phyloP scores from a whole-genome alignment of 176 grass and related monocot genomes.

The Pontederia crassipes region DNA sequence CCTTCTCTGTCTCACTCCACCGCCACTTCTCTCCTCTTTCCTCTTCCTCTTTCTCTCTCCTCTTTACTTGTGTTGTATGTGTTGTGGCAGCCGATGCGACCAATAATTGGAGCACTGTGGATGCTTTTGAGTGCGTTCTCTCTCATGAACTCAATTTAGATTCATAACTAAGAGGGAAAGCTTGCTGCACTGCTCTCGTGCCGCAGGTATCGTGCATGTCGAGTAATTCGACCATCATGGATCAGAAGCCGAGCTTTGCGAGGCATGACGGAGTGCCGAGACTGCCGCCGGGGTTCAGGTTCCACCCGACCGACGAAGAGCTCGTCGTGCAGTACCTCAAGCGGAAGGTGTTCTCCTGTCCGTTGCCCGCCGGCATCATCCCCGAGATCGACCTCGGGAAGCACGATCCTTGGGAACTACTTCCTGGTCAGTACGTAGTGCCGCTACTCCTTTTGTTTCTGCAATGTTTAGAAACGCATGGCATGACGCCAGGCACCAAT shows the following conservation, averaged over 20 bases:
- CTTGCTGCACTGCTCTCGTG: too few species aligned
- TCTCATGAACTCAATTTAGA: too few species aligned
- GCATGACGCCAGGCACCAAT: background rate
- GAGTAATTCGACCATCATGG: background rate
- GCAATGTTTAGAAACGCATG: too few species aligned
- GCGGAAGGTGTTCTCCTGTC: conserved; percentile 32
- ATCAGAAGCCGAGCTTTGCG: background rate
- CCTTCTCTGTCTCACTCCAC: background rate
- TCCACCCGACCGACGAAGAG: conserved; percentile 62
- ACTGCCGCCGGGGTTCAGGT: conserved; percentile 60
- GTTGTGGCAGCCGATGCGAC: too few species aligned
- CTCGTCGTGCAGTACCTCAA: conserved; percentile 62
- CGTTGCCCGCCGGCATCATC: conserved; percentile 47
- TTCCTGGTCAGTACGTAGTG: conserved; percentile 19
- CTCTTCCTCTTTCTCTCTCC: background rate
- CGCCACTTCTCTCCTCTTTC: background rate
- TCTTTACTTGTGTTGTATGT: background rate
- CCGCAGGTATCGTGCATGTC: too few species aligned
- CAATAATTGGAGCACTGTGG: too few species aligned
- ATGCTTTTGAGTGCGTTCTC: too few species aligned
- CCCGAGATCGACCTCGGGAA: conserved; percentile 53
- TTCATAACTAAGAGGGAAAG: too few species aligned
- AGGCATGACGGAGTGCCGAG: background rate
- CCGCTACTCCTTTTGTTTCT: background rate
- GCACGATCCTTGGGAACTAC: conserved; percentile 46